Percentiles rank a stretch among this genome's conserved stretches.
These are phyloP conservation scores for Rosa lucieae DNA, from an alignment of 306 rosid genomes.

Conservation along the genomic window DNA sequence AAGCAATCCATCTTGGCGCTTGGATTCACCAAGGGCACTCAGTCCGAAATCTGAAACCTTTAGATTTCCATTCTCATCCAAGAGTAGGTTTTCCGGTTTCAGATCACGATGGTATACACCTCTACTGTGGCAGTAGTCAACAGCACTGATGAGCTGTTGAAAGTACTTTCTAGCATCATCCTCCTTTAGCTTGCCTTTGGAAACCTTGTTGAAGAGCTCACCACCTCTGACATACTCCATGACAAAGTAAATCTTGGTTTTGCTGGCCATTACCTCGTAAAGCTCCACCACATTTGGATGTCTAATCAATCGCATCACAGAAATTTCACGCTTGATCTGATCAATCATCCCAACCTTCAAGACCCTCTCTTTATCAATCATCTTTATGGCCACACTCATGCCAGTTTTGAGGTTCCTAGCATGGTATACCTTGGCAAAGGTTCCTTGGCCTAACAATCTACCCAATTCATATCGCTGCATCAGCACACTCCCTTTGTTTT, in stretches of 20 bases:
- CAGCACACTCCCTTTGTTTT: constrained; percentile 64
- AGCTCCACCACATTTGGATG: constrained; percentile 92
- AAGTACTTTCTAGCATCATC: constrained; percentile 75
- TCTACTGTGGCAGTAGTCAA: constrained; percentile 91
- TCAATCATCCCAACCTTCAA: constrained; percentile 87
- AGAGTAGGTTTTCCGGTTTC: constrained; percentile 86
- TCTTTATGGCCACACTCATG: constrained; percentile 76
- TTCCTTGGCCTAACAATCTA: constrained; percentile 89
- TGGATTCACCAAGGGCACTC: constrained; percentile 78
- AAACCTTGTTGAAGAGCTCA: constrained; percentile 82
- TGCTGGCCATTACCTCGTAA: constrained; percentile 95
- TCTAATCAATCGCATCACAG: constrained; percentile 74
- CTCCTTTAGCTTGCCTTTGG: constrained; percentile 87
- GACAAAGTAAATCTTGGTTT: constrained; percentile 87
- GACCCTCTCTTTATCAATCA: constrained; percentile 76
- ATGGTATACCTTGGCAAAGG: constrained; percentile 94
- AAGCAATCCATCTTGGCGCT: constrained; percentile 84
- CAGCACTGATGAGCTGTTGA: constrained; percentile 87
- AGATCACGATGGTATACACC: constrained; percentile 88
- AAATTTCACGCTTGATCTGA: constrained; percentile 90
- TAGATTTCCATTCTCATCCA: constrained; percentile 87
- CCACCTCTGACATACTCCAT: constrained; percentile 94
- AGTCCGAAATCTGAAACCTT: constrained; percentile 95
- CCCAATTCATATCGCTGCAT: constrained; percentile 86
- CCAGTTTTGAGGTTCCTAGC: constrained; percentile 75